These are phyloP conservation scores for Pseudocercospora fuligena DNA, from an alignment of 2,329 filamentous ascomycete species.

Conservation along the genomic window DNA sequence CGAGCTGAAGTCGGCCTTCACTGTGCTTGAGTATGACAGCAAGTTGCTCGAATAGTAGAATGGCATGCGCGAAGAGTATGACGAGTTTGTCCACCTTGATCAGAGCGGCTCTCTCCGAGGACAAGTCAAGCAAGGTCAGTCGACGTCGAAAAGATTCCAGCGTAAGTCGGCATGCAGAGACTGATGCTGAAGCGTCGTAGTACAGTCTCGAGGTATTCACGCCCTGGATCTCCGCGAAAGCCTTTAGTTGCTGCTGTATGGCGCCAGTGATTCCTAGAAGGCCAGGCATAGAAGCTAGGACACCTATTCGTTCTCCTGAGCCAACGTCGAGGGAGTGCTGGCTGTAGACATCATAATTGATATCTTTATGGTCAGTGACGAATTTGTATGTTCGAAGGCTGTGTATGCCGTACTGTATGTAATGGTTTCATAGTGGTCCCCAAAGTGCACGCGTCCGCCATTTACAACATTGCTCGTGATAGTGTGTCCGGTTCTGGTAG, in stretches of 20 bases:
- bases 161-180: background rate
- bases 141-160: background rate
- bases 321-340: background rate
- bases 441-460: background rate
- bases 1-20: background rate
- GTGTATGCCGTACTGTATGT: background rate
- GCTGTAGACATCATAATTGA: background rate
- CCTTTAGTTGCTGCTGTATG: background rate
- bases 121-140: background rate
- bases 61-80: background rate
- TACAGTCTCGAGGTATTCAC: background rate
- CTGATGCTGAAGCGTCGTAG: background rate
- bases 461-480: slow-evolving; percentile 44
- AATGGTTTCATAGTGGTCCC: background rate
- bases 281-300: background rate
- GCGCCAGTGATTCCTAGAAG: background rate
- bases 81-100: background rate
- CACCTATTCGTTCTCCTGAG: background rate
- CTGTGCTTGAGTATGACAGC: background rate
- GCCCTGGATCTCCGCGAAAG: background rate
- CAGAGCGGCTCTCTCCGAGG: background rate
- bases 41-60: background rate
- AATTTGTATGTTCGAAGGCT: too few species aligned
- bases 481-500: slow-evolving; percentile 40
- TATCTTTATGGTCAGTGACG: background rate